Percentiles rank a stretch among this genome's conserved stretches.
Conservation (phyloP, 2,329 filamentous ascomycete species). For the Lachnellula arida region DNA sequence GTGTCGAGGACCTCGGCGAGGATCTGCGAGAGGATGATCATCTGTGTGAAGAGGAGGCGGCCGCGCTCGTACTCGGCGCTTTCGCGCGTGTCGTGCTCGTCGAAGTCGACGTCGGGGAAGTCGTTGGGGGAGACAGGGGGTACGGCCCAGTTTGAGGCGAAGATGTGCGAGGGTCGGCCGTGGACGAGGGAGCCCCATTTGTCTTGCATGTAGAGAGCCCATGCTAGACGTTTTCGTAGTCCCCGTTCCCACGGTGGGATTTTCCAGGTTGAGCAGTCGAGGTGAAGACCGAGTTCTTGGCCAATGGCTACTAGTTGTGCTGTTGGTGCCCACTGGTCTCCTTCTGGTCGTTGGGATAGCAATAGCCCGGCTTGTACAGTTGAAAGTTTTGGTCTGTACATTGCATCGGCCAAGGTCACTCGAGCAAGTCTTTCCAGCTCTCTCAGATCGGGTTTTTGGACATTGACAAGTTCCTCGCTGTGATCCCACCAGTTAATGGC, state of each 20-base stretch:
- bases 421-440: conserved; percentile 71
- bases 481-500: conserved; percentile 86
- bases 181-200: conserved; percentile 86
- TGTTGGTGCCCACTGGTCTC: conserved; percentile 78
- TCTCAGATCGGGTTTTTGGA: conserved; percentile 65
- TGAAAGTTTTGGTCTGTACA: conserved; percentile 77
- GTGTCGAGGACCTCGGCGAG: conserved; percentile 77
- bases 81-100: conserved; percentile 57
- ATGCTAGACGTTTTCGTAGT: conserved; percentile 77
- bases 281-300: conserved; percentile 83
- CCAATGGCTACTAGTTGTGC: conserved; percentile 82
- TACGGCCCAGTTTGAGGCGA: conserved; percentile 71
- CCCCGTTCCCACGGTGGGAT: conserved; percentile 86
- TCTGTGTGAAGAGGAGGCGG: conserved; percentile 66
- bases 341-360: conserved; percentile 69
- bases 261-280: conserved; percentile 82
- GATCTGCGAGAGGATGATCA: conserved; percentile 70
- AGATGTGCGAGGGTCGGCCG: conserved; percentile 75
- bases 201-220: conserved; percentile 92
- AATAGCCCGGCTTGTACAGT: conserved; percentile 74
- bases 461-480: conserved; percentile 58
- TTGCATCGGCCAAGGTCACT: conserved; percentile 67
- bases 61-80: conserved; percentile 60
- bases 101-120: conserved; percentile 68
- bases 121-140: conserved; percentile 59